phyloP scores from a whole-genome alignment of 2,329 filamentous ascomycete genomes.

The Xylariaceae sp. region DNA sequence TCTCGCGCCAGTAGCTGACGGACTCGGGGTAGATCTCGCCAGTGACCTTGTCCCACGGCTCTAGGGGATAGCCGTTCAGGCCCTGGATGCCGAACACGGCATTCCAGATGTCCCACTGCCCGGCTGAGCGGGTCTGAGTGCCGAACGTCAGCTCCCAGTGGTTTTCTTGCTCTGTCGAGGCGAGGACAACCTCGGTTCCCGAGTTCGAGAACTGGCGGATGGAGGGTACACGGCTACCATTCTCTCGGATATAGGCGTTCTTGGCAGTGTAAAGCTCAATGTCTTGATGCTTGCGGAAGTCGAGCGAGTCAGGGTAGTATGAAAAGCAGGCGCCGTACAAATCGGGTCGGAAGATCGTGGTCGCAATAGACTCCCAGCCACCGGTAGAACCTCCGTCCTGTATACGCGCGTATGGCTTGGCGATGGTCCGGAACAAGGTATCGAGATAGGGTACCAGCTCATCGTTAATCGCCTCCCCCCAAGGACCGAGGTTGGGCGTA shows the following conservation, averaged over 20 bases:
- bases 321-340: too few species aligned
- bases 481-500: too few species aligned
- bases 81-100: slow-evolving; percentile 16
- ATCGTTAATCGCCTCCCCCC: too few species aligned
- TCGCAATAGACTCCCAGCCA: too few species aligned
- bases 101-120: slow-evolving; percentile 18
- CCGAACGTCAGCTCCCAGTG: slow-evolving; percentile 18
- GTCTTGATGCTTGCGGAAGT: too few species aligned
- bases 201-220: slow-evolving; percentile 9
- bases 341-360: too few species aligned
- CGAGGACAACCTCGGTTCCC: slow-evolving; percentile 6
- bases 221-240: slow-evolving; percentile 9
- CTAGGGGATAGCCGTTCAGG: slow-evolving; percentile 13
- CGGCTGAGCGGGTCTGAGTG: slow-evolving; percentile 12
- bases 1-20: slow-evolving; percentile 12
- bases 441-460: too few species aligned
- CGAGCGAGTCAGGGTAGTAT: too few species aligned
- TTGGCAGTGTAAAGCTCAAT: too few species aligned
- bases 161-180: slow-evolving; percentile 14
- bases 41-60: slow-evolving; percentile 18
- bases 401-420: too few species aligned
- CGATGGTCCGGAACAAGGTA: too few species aligned
- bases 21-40: slow-evolving; percentile 14
- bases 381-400: too few species aligned
- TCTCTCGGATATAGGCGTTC: slow-evolving; percentile 11